Conservation (phyloP, 2,329 filamentous ascomycete genomes). For the Triangularia setosa region DNA sequence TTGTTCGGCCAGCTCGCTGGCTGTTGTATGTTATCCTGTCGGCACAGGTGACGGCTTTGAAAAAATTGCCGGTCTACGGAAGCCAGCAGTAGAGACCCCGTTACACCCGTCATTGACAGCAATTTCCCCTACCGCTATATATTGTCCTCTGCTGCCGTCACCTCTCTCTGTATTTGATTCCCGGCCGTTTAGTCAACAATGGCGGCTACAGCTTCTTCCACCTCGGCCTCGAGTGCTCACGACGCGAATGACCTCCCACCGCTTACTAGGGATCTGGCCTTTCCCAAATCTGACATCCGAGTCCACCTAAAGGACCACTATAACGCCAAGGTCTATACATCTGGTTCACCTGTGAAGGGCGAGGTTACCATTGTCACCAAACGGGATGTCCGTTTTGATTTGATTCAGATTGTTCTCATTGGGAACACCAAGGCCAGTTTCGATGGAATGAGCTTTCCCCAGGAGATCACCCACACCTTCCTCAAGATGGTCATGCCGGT, state of each 20-base stretch:
- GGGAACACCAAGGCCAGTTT: conserved; percentile 48
- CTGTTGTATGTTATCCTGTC: background rate
- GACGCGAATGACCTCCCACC: conserved; percentile 2
- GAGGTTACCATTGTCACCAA: conserved; percentile 43
- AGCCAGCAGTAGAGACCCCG: background rate
- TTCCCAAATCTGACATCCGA: conserved; percentile 39
- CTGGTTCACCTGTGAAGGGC: conserved; percentile 49
- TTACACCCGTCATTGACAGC: conserved; percentile 1
- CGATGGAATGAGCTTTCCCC: conserved; percentile 48
- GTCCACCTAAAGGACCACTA: conserved; percentile 52
- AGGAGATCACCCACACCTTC: conserved; percentile 49
- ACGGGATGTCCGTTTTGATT: conserved; percentile 47
- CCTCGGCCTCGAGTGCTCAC: conserved; percentile 9
- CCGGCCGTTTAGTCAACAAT: background rate
- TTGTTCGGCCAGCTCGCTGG: background rate
- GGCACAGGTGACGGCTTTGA: background rate
- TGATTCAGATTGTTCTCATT: conserved; percentile 50
- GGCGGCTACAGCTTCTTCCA: conserved; percentile 7
- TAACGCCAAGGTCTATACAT: conserved; percentile 53
- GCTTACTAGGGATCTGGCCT: conserved; percentile 15
- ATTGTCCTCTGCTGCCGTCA: background rate
- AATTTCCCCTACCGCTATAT: background rate
- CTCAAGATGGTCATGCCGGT: conserved; percentile 56
- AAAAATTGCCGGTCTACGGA: background rate
- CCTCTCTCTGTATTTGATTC: background rate